Base-by-base conservation (phyloP, 2,329 filamentous ascomycete species). In the Venturia aucupariae region DNA sequence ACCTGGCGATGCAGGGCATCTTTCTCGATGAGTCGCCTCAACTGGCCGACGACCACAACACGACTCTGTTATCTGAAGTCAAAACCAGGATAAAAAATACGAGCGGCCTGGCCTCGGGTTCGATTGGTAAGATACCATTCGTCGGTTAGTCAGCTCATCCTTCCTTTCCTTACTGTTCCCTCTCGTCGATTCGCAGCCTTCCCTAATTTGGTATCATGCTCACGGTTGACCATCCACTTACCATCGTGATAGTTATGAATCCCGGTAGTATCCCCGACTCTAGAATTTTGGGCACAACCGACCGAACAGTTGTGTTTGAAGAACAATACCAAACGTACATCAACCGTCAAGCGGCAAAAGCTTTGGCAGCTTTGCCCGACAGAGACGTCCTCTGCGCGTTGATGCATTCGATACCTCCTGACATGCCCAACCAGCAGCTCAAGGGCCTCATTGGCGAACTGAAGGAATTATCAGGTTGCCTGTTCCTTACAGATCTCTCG, bases 11-110 rank as follows among this genome's bases (percentile, higher is more conserved):
- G 68, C 73, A 74, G 63, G 79, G 78, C 61, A 79, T 81, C 68
- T 81, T 81, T 69, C 77, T 81, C 65, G 79, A 81, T 66, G 79
- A 82, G 70, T 77, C 75, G 51, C 79, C 79, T 4, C 67, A 68
- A 22, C 41, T 64, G 19, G 54, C 54, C 5, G 59, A 60, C 32
- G 54, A 46, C 2, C 38, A 44, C 27, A 64, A 64, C 22, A 62
- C 38, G 19, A 62, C 63, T 10, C 63, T 61, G 13, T 59, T 64
- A 2, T 22, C 54, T 6, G 39, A 64, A 24, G 46, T 65, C 46
- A 54, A 59, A 38, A 55, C 60, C 27, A 57, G 38, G 32, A 59
- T 65, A 15, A 64, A 64, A 41, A 41, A 32, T n/a, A 65, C 60
- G 11, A 48, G 17, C n/a, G 62, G 61, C 22, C 48, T 67, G 24